Percentiles rank a stretch among this genome's conserved stretches.
phyloP scores from a whole-genome alignment of 2,329 filamentous ascomycete species.

The Beauveria asiatica region DNA sequence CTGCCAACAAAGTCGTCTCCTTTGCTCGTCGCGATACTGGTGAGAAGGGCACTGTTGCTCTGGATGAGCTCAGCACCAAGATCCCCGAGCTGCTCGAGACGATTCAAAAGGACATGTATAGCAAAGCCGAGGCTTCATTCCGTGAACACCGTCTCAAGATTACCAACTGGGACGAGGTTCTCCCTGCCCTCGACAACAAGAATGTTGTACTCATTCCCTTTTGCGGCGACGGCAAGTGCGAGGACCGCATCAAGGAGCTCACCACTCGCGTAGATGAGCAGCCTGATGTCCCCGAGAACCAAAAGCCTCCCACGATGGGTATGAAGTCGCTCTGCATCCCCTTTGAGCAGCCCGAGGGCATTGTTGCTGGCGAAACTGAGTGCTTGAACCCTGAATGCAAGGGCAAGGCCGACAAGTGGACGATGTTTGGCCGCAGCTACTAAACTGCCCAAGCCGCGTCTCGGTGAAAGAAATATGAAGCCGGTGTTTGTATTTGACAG shows the following conservation, averaged over 20 bases:
- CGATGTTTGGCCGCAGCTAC: conserved; percentile 80
- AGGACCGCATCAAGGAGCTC: conserved; percentile 90
- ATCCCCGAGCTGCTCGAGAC: conserved; percentile 77
- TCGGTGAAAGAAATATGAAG: not conserved
- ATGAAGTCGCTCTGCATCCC: conserved; percentile 65
- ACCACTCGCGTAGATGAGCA: conserved; percentile 67
- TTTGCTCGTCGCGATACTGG: conserved; percentile 80
- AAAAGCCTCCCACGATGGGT: conserved; percentile 50
- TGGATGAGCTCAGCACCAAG: conserved; percentile 63
- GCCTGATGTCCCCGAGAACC: conserved; percentile 41
- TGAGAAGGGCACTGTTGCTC: conserved; percentile 71
- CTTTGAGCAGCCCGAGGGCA: conserved; percentile 76
- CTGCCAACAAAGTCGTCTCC: conserved; percentile 74
- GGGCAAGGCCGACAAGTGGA: conserved; percentile 71
- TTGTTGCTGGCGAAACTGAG: conserved; percentile 74
- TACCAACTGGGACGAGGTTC: conserved; percentile 83
- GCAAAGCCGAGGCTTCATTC: conserved; percentile 70
- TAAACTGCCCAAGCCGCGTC: conserved; percentile 23
- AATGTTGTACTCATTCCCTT: conserved; percentile 89
- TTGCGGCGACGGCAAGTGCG: conserved; percentile 74
- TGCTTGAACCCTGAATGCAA: conserved; percentile 86
- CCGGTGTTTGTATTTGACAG: conserved; percentile 1
- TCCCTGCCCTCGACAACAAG: conserved; percentile 82
- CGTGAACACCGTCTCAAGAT: conserved; percentile 71
- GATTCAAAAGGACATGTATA: conserved; percentile 77